These are phyloP conservation scores for Dionaea muscipula DNA, from an alignment of 179 eudicot genomes.

Conservation along the genomic window DNA sequence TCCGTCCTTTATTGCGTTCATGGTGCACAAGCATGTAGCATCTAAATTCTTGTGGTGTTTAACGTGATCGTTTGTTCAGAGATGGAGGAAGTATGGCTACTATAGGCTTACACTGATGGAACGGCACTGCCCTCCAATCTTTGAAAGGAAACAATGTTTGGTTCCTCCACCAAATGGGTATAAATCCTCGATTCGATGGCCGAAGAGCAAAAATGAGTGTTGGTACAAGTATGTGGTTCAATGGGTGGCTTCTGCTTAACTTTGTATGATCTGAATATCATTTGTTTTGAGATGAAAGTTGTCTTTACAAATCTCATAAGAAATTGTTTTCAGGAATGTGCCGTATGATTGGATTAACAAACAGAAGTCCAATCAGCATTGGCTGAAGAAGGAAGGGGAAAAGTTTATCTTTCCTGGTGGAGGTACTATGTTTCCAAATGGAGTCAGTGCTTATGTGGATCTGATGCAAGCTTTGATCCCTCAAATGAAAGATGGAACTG, in stretches of 20 bases:
- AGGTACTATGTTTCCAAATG: conserved; percentile 92
- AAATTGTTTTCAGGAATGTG: conserved; percentile 49
- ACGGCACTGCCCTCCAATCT: conserved; percentile 83
- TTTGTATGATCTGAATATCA: background rate
- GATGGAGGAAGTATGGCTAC: conserved; percentile 74
- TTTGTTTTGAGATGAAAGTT: background rate
- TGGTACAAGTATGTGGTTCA: conserved; percentile 68
- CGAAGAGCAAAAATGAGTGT: conserved; percentile 80
- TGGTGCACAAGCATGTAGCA: background rate
- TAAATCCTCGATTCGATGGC: conserved; percentile 86
- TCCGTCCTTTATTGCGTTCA: background rate
- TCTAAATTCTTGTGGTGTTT: background rate
- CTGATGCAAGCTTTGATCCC: conserved; percentile 80
- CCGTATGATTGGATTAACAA: conserved; percentile 93
- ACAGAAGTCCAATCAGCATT: conserved; percentile 82
- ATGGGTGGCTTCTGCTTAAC: background rate
- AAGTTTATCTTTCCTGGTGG: conserved; percentile 92
- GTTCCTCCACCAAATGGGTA: conserved; percentile 96
- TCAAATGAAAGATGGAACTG: conserved; percentile 74
- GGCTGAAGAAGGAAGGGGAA: conserved; percentile 92
- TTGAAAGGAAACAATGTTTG: conserved; percentile 72
- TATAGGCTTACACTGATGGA: conserved; percentile 71
- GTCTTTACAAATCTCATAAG: conserved; percentile 2
- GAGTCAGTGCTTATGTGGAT: conserved; percentile 75
- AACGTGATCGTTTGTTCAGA: conserved; percentile 22